These are phyloP conservation scores for Aspergillus caelatus DNA, from an alignment of 2,329 filamentous ascomycete genomes.

Conservation along the genomic window DNA sequence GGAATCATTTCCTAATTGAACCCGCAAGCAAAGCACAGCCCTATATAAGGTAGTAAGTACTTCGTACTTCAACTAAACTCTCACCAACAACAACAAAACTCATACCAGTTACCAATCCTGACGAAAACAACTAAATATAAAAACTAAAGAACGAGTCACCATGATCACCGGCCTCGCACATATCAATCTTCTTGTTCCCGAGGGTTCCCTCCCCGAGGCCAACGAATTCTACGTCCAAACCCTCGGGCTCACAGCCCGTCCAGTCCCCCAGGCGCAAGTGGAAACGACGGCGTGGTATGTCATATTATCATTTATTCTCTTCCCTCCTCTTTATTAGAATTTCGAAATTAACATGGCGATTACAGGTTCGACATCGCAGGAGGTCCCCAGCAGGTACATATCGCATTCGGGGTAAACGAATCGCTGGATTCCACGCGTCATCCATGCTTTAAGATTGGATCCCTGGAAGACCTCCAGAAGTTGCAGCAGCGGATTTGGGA, in stretches of 20 bases:
- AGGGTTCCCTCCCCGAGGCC: slow-evolving; percentile 55
- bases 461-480: slow-evolving; percentile 50
- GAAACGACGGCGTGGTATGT: slow-evolving; percentile 58
- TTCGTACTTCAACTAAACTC: background rate
- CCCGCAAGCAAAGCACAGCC: background rate
- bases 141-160: background rate
- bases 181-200: slow-evolving; percentile 62
- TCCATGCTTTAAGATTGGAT: slow-evolving; percentile 60
- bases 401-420: slow-evolving; percentile 51
- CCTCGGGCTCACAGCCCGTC: slow-evolving; percentile 55
- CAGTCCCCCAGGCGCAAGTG: slow-evolving; percentile 57
- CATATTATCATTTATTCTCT: too few relatives aligned
- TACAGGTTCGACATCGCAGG: slow-evolving; percentile 58
- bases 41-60: too few relatives aligned
- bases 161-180: slow-evolving; percentile 61
- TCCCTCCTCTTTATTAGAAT: slow-evolving; percentile 7
- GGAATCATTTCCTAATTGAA: background rate
- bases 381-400: slow-evolving; percentile 60
- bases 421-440: slow-evolving; percentile 50
- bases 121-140: background rate
- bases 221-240: slow-evolving; percentile 59
- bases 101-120: background rate
- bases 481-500: slow-evolving; percentile 56
- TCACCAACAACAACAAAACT: background rate
- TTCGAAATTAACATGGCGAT: slow-evolving; percentile 8